Evolutionary conservation across 805 yeast species (phyloP), one percentile per base, ranked within the genome.

Genomic region (Candida pini): DNA sequence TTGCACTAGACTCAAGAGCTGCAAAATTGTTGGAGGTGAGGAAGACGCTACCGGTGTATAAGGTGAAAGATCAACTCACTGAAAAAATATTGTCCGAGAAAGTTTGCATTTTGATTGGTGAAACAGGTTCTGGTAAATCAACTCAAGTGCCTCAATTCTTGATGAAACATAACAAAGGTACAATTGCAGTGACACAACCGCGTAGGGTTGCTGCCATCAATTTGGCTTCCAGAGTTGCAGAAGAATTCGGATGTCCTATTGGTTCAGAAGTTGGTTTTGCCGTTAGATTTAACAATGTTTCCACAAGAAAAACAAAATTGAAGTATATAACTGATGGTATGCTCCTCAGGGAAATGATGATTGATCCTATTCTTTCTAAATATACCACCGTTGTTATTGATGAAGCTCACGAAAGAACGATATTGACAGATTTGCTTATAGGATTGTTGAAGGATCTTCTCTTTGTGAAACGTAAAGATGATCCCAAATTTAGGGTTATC

Each of bases 341-440:
- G 97, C 70, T 92, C 15, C 62, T 92, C 36, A 73, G 98, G 54
- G 97, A 92, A 56, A 60, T 89, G 43, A 83, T 90, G 92, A 60
- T 84, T 40, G 86, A 85, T 49, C 72, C 74, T 2, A 53, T 60
- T 9, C 61, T 92, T 24, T 58, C 69, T 3, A 74, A 73, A 41
- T 92, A 90, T 58, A 67, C 81, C 18, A 80, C 88, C 0, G 71
- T 92, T 8, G 68, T 92, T 29, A 78, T 92, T 32, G 98, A 92
- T 67, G 98, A 92, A 64, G 98, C 97, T 3, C 98, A 92, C 64
- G 98, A 92, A 64, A 73, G 98, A 55, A 90, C 97, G 0, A 82
- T 92, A 2, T 62, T 89, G 31, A 88, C 97, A 0, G 98, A 92
- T 63, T 63, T 92, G 47, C 67, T 92, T 14, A 68, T 92, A 65